These are phyloP conservation scores for Pythium rishiriense DNA, from an alignment of 352 stramenopile genomes.

Conservation along the genomic window DNA sequence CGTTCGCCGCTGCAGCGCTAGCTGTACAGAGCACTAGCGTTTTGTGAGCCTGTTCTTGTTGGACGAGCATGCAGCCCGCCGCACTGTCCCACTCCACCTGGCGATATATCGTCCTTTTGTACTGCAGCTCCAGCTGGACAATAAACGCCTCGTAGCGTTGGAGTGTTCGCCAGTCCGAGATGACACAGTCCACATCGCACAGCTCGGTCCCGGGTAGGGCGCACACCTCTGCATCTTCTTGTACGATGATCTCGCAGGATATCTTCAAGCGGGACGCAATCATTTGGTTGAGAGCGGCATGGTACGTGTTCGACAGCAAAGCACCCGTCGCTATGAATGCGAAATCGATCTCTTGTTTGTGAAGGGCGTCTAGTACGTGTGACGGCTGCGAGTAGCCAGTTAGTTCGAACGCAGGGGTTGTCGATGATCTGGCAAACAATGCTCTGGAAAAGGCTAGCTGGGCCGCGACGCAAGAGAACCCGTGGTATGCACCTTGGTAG, in stretches of 20 bases:
- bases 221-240: not conserved
- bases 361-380: not conserved
- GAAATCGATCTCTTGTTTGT: conserved; percentile 2
- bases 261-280: conserved; percentile 3
- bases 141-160: conserved; percentile 5
- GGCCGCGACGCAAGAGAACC: not conserved
- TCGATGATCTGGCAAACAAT: no score
- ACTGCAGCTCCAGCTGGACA: not conserved
- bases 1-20: not conserved
- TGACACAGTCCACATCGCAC: conserved; percentile 4
- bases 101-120: not conserved
- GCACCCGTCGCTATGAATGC: not conserved
- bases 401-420: not conserved
- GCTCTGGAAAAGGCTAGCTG: not conserved
- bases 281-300: not conserved
- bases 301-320: conserved; percentile 5
- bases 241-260: not conserved
- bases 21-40: conserved; percentile 7
- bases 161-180: conserved; percentile 12
- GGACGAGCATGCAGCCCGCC: conserved; percentile 1
- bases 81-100: conserved; percentile 19
- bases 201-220: conserved; percentile 4
- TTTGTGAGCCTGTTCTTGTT: conserved; percentile 7
- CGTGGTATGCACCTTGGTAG: not conserved
- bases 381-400: conserved; percentile 4